phyloP scores from a whole-genome alignment of 2,329 filamentous ascomycete species.

The Stachybotrys echinatus region DNA sequence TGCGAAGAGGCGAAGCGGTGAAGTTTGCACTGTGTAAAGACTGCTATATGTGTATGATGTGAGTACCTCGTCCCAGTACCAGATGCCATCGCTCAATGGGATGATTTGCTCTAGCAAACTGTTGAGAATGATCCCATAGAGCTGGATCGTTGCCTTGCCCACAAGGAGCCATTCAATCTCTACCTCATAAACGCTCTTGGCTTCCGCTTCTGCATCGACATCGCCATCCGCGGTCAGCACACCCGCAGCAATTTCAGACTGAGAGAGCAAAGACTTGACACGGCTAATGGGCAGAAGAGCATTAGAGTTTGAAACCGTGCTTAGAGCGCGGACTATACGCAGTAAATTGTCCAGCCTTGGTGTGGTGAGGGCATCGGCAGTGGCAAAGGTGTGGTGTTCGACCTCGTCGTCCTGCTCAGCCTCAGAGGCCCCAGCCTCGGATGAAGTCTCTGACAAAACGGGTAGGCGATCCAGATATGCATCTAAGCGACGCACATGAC shows the following conservation, averaged over 20 bases:
- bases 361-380: slow-evolving; percentile 39
- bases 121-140: slow-evolving; percentile 75
- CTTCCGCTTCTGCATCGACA: slow-evolving; percentile 19
- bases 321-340: slow-evolving; percentile 64
- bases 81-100: slow-evolving; percentile 78
- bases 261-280: slow-evolving; percentile 57
- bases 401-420: slow-evolving; percentile 19
- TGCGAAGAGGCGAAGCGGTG: slow-evolving; percentile 67
- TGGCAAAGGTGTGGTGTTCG: slow-evolving; percentile 27
- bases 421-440: slow-evolving; percentile 31
- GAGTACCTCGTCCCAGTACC: slow-evolving; percentile 92
- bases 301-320: slow-evolving; percentile 60
- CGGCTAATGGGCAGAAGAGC: slow-evolving; percentile 54
- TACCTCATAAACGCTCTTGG: slow-evolving; percentile 54
- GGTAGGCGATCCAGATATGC: slow-evolving; percentile 59
- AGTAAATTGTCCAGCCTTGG: slow-evolving; percentile 59
- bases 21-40: slow-evolving; percentile 82
- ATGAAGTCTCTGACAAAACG: slow-evolving; percentile 31
- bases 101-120: slow-evolving; percentile 78
- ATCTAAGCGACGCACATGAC: slow-evolving; percentile 59
- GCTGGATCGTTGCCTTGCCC: slow-evolving; percentile 87
- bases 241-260: slow-evolving; percentile 51
- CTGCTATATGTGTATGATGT: slow-evolving; percentile 73
- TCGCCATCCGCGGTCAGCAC: slow-evolving; percentile 14
- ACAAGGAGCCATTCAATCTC: slow-evolving; percentile 89